Evolutionary conservation across 2,329 filamentous ascomycete genomes (phyloP), one percentile per base, ranked within the genome.

Genomic region (Lasiodiplodia citricola): DNA sequence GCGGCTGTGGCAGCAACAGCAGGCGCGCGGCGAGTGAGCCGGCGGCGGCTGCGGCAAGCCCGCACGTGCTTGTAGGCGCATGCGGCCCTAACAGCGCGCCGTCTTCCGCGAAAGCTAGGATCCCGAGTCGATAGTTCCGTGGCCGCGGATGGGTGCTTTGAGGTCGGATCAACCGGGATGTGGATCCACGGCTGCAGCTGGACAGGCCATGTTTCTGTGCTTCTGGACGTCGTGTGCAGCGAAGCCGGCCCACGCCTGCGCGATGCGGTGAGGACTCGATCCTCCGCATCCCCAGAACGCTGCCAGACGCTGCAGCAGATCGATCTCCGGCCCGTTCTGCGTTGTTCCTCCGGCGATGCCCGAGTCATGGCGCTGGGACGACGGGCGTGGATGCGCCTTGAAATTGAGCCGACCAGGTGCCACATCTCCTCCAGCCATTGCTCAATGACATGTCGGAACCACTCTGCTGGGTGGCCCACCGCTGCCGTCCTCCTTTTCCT

Each of bases 181-280:
- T 64, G 60, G 60, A 64, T 50, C 60, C 60, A 64, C 28, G 28
- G 21, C 18, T 63, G 58, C 58, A 63, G 25, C 58, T 51, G 28
- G 60, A 38, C 60, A 52, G 44, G 44, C 60, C 60, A 50, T 64
- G 60, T 35, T 51, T 64, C 44, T 52, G 60, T 64, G 60, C 60
- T 50, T 52, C 44, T 52, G 28, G 47, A 64, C 60, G 47, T 64
- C 44, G 60, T 64, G 60, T 64, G 60, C 60, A 64, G 60, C 60
- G 60, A 37, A 38, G 60, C 47, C 47, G 60, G 60, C 60, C 60
- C 38, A 23, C 96, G 0, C 96, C 98, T 80, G 85, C 84, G 93
- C 54, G 92, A 98, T 78, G 93, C 94, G 1, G 92, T 98, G 0
- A 85, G 60, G 18, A 23, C 60, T 64, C 60, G 60, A 64, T 64